These are phyloP conservation scores for Sarocladium oryzae DNA, from an alignment of 2,329 filamentous ascomycete species.

Conservation along the genomic window DNA sequence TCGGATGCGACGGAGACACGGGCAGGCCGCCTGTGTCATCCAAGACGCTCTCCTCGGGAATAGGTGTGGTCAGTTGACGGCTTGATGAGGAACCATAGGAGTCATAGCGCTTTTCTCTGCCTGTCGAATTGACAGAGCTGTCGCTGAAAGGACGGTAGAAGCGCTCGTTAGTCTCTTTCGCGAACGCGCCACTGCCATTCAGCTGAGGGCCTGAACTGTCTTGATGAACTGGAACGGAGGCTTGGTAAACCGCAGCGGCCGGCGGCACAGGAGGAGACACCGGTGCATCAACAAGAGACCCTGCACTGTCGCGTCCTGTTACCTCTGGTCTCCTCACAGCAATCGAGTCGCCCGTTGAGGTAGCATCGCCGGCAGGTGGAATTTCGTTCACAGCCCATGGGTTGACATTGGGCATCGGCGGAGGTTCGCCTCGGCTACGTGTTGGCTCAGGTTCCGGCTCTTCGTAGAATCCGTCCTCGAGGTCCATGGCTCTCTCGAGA, in stretches of 20 bases:
- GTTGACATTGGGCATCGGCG: not conserved
- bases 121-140: slow-evolving; percentile 13
- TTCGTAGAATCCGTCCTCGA: slow-evolving; percentile 3
- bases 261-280: slow-evolving; percentile 4
- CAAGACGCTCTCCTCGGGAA: slow-evolving; percentile 11
- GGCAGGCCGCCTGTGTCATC: slow-evolving; percentile 1
- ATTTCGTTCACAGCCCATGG: not conserved
- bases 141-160: slow-evolving; percentile 15
- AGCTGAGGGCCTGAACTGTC: not conserved
- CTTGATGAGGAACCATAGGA: not conserved
- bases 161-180: not conserved
- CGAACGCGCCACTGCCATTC: not conserved
- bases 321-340: not conserved
- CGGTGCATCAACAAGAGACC: slow-evolving; percentile 15
- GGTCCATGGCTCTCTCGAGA: slow-evolving; percentile 20
- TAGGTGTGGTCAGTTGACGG: slow-evolving; percentile 9
- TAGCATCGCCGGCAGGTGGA: not conserved
- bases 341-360: not conserved
- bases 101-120: not conserved
- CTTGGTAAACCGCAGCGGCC: not conserved
- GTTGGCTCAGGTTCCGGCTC: slow-evolving; percentile 10
- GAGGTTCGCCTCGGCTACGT: slow-evolving; percentile 11
- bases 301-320: slow-evolving; percentile 3
- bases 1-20: not conserved
- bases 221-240: not conserved